Conservation (phyloP, 2,329 filamentous ascomycete genomes). For the Phialophora chinensis region DNA sequence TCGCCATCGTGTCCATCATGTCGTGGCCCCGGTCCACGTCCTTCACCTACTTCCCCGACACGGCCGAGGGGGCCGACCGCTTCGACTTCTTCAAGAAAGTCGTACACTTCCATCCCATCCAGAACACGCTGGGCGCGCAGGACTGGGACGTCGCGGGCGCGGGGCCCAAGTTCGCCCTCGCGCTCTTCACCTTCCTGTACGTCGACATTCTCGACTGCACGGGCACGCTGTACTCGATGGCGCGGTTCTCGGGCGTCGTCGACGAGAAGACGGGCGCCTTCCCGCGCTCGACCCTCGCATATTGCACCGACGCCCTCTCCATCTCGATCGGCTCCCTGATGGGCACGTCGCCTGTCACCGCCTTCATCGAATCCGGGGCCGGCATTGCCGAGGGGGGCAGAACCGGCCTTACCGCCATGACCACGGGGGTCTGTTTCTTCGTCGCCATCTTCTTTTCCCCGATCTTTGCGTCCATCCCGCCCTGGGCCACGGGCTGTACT, state of each 20-base stretch:
- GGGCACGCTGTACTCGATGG: constrained; percentile 88
- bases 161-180: constrained; percentile 77
- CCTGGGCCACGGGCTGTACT: constrained; percentile 89
- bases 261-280: constrained; percentile 85
- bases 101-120: constrained; percentile 80
- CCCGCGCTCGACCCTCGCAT: constrained; percentile 81
- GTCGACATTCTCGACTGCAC: constrained; percentile 88
- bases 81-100: constrained; percentile 91
- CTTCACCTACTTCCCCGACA: constrained; percentile 82
- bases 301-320: constrained; percentile 78
- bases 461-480: constrained; percentile 86
- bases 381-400: constrained; percentile 86
- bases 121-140: constrained; percentile 71
- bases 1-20: constrained; percentile 82
- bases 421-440: constrained; percentile 81
- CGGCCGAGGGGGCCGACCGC: constrained; percentile 66
- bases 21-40: constrained; percentile 80
- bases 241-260: constrained; percentile 78
- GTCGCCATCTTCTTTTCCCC: constrained; percentile 87
- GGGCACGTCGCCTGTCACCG: constrained; percentile 79
- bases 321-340: constrained; percentile 82
- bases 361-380: constrained; percentile 84
- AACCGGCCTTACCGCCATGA: constrained; percentile 81
- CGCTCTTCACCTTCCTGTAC: constrained; percentile 86
- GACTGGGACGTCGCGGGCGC: constrained; percentile 73